A percentile compares a stretch with the other conserved stretches of the same genome.
These are phyloP conservation scores for Pythium chondricola DNA, from an alignment of 352 stramenopile species.

Conservation along the genomic window DNA sequence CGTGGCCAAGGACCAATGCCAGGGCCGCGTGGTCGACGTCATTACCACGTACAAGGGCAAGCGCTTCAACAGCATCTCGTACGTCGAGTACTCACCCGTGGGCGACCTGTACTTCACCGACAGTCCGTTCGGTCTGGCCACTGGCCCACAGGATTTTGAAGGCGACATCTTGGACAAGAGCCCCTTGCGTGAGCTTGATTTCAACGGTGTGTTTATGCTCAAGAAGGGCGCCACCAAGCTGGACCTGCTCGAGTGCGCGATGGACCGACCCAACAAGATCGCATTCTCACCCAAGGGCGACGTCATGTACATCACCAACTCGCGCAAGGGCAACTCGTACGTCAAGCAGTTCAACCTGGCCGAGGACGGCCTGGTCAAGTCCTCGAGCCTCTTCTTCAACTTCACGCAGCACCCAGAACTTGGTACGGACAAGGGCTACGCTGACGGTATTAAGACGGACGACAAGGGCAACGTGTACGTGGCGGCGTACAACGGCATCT, in stretches of 20 bases:
- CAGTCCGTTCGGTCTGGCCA: conserved; percentile 69
- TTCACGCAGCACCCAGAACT: conserved; percentile 68
- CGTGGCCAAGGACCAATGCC: conserved; percentile 33
- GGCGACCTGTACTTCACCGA: conserved; percentile 79
- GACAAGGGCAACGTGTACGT: conserved; percentile 71
- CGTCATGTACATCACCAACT: conserved; percentile 79
- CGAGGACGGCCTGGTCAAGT: conserved; percentile 65
- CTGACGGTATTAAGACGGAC: conserved; percentile 72
- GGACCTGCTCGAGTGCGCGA: conserved; percentile 60
- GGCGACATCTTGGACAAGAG: conserved; percentile 62
- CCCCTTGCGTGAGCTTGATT: conserved; percentile 62
- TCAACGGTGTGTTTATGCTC: conserved; percentile 75
- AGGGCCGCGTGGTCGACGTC: conserved; percentile 69
- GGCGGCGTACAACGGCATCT: conserved; percentile 66
- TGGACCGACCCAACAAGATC: conserved; percentile 82
- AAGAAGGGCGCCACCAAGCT: conserved; percentile 42
- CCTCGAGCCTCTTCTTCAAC: conserved; percentile 64
- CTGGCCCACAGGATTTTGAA: conserved; percentile 45
- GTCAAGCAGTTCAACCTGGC: conserved; percentile 65
- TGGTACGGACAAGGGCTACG: conserved; percentile 47
- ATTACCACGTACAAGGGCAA: conserved; percentile 68
- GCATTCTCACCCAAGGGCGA: conserved; percentile 66
- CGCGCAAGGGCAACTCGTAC: conserved; percentile 70
- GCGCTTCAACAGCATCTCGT: conserved; percentile 74
- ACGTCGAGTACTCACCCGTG: conserved; percentile 51